Base-by-base conservation (phyloP, 768 basidiomycete genomes). In the Holtermanniella nyarrowii region DNA sequence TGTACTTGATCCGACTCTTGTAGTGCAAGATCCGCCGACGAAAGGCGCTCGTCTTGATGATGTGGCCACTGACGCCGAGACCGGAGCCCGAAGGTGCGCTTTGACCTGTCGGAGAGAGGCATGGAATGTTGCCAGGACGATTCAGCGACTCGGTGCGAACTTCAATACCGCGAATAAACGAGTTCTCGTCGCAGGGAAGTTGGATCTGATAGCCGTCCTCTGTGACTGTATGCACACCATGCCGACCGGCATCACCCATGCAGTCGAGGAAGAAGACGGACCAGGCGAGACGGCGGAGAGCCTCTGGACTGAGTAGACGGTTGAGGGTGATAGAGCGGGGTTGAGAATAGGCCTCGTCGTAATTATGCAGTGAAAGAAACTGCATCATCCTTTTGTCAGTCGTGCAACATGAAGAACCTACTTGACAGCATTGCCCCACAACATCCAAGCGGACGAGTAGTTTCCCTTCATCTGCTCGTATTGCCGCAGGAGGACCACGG, bases 381-480 rank as follows among this genome's bases (percentile, higher is more conserved):
- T 56, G 56, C 58, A 59, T 59, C 54, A 59, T 59, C 47, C 57
- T 59, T 7, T 42, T 10, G 41, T 23, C 20, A 39, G 10, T n/a
- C 25, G 4, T 13, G 25, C 57, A 18, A 14, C n/a, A 40, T 40
- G n/a, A 11, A 40, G 11, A 44, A 5, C 42, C 18, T 44, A 59
- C 58, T 55, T 44, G 14, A 53, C 58, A 10, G 55, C 58, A 21
- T 49, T 49, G 4, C 58, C 58, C n/a, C 55, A 47, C 47, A 55
- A 42, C 18, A 53, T 43, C 57, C 51, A 52, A 5, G 44, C 13
- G 13, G 50, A n/a, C n/a, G n/a, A n/a, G n/a, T n/a, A 52, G 12
- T 46, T 52, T 14, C 57, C 53, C 20, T 44, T 20, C 1, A 50
- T 23, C 21, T 52, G 44, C 21, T 59, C 54, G 44, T 54, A 59